Conservation (phyloP, 2,329 filamentous ascomycete genomes). For the Cordyceps javanica region DNA sequence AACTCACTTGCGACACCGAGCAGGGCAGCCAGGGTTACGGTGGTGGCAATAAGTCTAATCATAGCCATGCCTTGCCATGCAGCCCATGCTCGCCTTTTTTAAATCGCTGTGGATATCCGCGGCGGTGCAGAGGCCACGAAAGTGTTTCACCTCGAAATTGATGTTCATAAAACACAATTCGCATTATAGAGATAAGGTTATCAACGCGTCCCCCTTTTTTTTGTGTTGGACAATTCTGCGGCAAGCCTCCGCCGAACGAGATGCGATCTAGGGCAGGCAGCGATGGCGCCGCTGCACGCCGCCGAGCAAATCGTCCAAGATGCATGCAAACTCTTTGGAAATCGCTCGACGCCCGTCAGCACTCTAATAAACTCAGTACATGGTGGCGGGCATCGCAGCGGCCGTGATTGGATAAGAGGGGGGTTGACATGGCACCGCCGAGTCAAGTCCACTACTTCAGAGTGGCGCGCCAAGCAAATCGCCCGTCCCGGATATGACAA, state of each 20-base stretch:
- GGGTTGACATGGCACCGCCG: not conserved
- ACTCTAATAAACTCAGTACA: not conserved
- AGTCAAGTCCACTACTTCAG: not conserved
- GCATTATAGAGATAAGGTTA: not conserved
- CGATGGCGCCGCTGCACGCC: not conserved
- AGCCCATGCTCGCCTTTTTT: not conserved
- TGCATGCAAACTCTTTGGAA: not conserved
- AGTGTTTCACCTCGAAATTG: conserved; percentile 10
- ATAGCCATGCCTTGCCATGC: not conserved
- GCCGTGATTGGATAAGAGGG: not conserved
- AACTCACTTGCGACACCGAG: conserved; percentile 3
- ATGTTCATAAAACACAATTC: conserved; percentile 1
- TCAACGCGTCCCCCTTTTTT: not conserved
- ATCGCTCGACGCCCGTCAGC: not conserved
- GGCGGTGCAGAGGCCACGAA: conserved; percentile 10
- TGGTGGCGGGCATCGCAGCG: not conserved
- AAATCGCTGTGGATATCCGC: conserved; percentile 7
- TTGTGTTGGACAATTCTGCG: not conserved
- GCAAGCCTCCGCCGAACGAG: not conserved
- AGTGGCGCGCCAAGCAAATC: conserved; percentile 7
- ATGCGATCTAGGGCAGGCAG: not conserved
- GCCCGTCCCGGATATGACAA: conserved; percentile 5
- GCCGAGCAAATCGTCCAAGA: not conserved
- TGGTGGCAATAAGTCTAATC: not conserved
- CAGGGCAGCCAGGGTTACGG: conserved; percentile 1